Base-by-base conservation (phyloP, 306 rosid species). In the Carpinus fangiana region DNA sequence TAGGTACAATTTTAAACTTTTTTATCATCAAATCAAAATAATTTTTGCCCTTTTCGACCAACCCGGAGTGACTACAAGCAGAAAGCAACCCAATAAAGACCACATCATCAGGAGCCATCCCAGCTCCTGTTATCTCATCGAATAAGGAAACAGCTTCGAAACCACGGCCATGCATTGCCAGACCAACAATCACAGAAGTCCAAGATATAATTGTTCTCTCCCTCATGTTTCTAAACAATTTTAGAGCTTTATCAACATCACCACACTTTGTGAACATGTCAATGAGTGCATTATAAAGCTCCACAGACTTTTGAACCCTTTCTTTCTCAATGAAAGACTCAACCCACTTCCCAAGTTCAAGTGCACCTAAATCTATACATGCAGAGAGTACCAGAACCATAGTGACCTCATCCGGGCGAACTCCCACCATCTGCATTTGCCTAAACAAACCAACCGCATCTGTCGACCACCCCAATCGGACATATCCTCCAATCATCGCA, bases 231-330 rank as follows among this genome's bases (percentile, higher is more conserved):
- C 90, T 82, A 56, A 94, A 94, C 76, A 90, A 57, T 45, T 70
- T 84, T 80, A 89, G 71, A 48, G 98, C 96, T 78, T 87, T 90
- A 61, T 87, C 89, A 52, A 90, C 91, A 81, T 90, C 86, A 12
- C 98, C 98, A 54, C 98, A 94, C 79, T 94, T 94, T 0, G 98
- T 93, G 81, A 94, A 92, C 97, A 89, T 92, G 78, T 92, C 98
- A 73, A 94, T 90, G 51, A 94, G 76, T 8, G 94, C 98, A 70
- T 94, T 94, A 14, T 87, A 86, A n/a, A 94, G 92, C 87, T 87
- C 94, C 76, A 80, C 92, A 26, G 87, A 77, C 79, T 84, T 91
- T 5, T 64, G 82, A 60, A 94, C 83, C 66, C 83, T 81, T 68
- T 82, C 87, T 84, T 82, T 86, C 54, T 87, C 87, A 82, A 94